These are phyloP conservation scores for Agaricus bisporus DNA, from an alignment of 768 basidiomycete species.

Conservation along the genomic window DNA sequence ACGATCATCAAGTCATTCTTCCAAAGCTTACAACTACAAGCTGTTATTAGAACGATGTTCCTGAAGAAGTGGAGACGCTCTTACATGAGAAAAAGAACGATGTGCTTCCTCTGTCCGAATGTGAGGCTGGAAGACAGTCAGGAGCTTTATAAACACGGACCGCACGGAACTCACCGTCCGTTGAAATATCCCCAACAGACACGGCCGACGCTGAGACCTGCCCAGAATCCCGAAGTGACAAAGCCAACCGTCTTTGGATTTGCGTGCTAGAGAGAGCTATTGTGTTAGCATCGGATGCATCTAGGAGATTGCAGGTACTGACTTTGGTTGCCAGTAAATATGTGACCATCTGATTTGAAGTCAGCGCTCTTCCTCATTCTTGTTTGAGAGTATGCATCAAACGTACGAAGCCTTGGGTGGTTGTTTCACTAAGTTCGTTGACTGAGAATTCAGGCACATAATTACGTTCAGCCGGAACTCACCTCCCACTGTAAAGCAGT, in stretches of 20 bases:
- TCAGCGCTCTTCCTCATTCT: not conserved
- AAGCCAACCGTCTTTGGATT: constrained; percentile 49
- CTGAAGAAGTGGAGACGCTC: constrained; percentile 13
- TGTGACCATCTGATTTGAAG: constrained; percentile 39
- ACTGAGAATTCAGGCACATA: not conserved
- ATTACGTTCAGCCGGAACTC: constrained; percentile 13
- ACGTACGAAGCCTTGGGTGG: constrained; percentile 47
- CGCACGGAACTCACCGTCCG: constrained; percentile 25
- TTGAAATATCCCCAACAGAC: constrained; percentile 43
- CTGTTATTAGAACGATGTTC: not conserved
- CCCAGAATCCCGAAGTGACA: constrained; percentile 55
- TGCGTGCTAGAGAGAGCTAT: constrained; percentile 27
- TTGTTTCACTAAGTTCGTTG: constrained; percentile 33
- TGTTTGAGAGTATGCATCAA: not conserved
- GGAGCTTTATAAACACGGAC: not conserved
- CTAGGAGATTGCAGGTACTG: constrained; percentile 11
- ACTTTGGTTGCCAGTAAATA: constrained; percentile 43
- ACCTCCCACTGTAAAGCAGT: constrained; percentile 46
- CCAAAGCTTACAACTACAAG: constrained; percentile 4
- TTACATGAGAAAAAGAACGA: constrained; percentile 37
- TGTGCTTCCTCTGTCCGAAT: constrained; percentile 38
- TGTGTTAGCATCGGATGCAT: not conserved
- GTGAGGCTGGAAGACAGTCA: constrained; percentile 26
- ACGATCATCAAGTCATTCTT: not conserved
- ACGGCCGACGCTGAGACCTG: constrained; percentile 44